Conservation (phyloP, 192 early-diverging fungal genomes). For the Coemansia sp. region DNA sequence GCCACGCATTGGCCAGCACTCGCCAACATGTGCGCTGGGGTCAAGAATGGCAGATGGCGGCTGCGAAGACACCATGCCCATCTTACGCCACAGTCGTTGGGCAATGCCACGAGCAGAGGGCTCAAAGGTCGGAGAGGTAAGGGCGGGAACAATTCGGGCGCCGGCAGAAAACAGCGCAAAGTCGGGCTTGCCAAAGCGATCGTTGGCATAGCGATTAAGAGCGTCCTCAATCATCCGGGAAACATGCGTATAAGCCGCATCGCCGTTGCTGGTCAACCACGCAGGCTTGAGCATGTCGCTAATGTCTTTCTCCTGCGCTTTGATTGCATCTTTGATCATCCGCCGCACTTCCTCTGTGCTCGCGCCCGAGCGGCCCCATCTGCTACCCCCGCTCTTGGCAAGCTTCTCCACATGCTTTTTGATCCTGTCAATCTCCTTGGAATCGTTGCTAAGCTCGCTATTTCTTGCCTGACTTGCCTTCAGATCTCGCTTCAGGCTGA, state of each 20-base stretch:
- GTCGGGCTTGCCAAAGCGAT: slow-evolving; percentile 62
- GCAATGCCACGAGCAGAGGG: slow-evolving; percentile 30
- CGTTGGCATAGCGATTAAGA: slow-evolving; percentile 60
- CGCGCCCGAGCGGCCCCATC: slow-evolving; percentile 22
- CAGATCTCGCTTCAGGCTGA: slow-evolving; percentile 40
- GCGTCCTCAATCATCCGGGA: slow-evolving; percentile 61
- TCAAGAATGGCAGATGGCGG: slow-evolving; percentile 48
- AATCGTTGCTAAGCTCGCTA: slow-evolving; percentile 17
- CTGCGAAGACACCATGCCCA: slow-evolving; percentile 44
- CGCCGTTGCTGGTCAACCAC: slow-evolving; percentile 43
- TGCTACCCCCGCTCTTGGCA: slow-evolving; percentile 21
- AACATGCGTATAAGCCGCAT: slow-evolving; percentile 47
- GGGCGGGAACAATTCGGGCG: slow-evolving; percentile 59
- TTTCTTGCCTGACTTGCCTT: slow-evolving; percentile 16
- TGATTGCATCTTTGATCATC: slow-evolving; percentile 42
- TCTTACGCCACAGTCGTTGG: slow-evolving; percentile 17
- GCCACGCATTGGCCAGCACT: slow-evolving; percentile 77
- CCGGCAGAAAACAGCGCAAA: slow-evolving; percentile 69
- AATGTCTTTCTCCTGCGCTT: slow-evolving; percentile 35
- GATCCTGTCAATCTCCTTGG: slow-evolving; percentile 34
- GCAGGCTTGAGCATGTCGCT: slow-evolving; percentile 38
- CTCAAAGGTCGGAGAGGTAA: slow-evolving; percentile 64
- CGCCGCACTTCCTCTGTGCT: slow-evolving; percentile 33
- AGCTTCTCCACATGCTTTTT: slow-evolving; percentile 39
- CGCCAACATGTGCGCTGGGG: slow-evolving; percentile 59